Evolutionary conservation across 139 green algal species (phyloP).

Genomic region (Micromonas commoda): DNA sequence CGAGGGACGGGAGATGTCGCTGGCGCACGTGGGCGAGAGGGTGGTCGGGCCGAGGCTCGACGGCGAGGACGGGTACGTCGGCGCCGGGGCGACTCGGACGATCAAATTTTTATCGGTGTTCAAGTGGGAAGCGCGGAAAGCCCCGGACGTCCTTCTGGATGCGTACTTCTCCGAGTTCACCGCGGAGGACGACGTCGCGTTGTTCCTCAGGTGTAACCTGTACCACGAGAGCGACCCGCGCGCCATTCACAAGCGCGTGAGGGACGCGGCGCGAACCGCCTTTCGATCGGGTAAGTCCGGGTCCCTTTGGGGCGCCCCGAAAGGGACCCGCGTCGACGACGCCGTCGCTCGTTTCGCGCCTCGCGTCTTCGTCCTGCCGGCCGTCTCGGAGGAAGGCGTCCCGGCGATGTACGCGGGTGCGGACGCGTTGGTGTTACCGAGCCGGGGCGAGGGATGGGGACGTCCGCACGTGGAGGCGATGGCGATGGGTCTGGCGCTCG

Average conservation of each 20-base stretch:
- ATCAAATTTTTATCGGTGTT: not conserved
- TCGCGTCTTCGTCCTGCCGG: conserved; percentile 12
- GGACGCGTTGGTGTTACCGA: conserved; percentile 72
- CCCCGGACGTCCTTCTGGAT: conserved; percentile 52
- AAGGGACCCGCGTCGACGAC: not conserved
- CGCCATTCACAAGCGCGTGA: not conserved
- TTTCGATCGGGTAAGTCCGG: not conserved
- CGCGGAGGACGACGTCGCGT: not conserved
- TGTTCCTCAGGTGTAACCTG: conserved; percentile 4
- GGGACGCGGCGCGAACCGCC: not conserved
- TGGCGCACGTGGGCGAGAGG: no score
- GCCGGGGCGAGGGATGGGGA: conserved; percentile 56
- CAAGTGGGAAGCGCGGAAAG: conserved; percentile 56
- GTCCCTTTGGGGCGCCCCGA: not conserved
- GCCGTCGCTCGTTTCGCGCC: not conserved
- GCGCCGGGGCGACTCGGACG: not conserved
- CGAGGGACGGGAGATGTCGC: not conserved
- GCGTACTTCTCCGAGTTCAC: conserved; percentile 50
- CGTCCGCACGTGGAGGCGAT: conserved; percentile 64
- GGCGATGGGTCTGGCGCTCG: conserved; percentile 50
- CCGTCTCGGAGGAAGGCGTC: conserved; percentile 35
- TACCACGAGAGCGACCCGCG: not conserved
- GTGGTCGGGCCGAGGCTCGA: not conserved
- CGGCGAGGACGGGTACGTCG: no score
- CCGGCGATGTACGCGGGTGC: conserved; percentile 44